Conservation (phyloP, 2,329 filamentous ascomycete genomes). For the Cytospora schulzeri region DNA sequence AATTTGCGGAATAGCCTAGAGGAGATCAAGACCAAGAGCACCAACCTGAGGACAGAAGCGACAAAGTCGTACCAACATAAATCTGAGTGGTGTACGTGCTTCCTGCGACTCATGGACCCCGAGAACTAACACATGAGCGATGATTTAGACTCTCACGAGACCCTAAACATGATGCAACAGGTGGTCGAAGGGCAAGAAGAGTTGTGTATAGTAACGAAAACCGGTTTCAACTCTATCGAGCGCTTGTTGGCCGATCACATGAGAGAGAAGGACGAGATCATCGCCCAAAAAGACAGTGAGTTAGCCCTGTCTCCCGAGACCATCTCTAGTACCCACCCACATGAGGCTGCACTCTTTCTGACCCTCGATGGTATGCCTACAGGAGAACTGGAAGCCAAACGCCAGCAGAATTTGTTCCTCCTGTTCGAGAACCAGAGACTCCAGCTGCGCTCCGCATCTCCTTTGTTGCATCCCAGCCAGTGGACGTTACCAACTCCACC, state of each 20-base stretch:
- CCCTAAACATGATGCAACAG: neutral
- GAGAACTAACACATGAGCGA: neutral
- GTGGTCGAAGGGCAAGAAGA: neutral
- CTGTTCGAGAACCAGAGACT: neutral
- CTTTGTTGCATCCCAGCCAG: neutral
- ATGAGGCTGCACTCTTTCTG: neutral
- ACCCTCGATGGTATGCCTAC: neutral
- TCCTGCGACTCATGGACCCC: neutral
- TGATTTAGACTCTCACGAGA: neutral
- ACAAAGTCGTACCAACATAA: neutral
- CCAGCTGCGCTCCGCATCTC: neutral
- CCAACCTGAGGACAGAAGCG: neutral
- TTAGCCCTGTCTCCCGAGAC: neutral
- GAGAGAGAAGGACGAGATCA: neutral
- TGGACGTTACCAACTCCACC: neutral
- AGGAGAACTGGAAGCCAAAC: neutral
- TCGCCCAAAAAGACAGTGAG: neutral
- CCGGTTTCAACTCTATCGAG: neutral
- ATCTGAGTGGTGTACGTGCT: neutral
- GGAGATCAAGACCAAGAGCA: neutral
- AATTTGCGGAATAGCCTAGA: constrained; percentile 1
- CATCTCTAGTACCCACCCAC: neutral
- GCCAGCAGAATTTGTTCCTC: neutral
- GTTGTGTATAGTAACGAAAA: neutral
- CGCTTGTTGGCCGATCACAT: neutral